Evolutionary conservation across 306 rosid genomes (phyloP).

Genomic region (Luffa aegyptiaca): DNA sequence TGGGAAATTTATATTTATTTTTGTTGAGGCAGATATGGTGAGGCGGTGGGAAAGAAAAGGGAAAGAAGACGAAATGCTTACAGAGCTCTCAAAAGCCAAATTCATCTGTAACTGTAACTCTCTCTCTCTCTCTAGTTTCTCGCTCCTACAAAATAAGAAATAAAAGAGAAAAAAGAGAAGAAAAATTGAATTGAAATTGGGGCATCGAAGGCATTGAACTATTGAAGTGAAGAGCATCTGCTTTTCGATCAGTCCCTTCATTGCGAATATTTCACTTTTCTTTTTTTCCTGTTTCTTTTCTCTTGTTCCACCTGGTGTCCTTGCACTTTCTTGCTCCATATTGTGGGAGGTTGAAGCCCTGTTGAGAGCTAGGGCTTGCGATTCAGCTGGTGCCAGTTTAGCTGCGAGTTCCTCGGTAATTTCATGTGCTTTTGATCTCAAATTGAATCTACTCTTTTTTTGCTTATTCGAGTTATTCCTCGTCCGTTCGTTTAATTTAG

Average conservation of each 20-base stretch:
- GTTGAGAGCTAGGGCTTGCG: slow-evolving; percentile 5
- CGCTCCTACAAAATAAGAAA: neutral
- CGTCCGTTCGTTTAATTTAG: neutral
- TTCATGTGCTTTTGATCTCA: slow-evolving; percentile 7
- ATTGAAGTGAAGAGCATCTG: slow-evolving; percentile 10
- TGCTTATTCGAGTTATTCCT: neutral
- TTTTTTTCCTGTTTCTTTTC: neutral
- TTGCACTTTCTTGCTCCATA: neutral
- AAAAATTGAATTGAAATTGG: neutral
- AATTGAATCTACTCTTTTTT: neutral
- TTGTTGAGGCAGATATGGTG: neutral
- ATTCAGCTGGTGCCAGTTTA: neutral
- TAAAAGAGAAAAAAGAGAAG: neutral
- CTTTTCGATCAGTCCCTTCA: slow-evolving; percentile 16
- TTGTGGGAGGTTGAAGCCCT: slow-evolving; percentile 1
- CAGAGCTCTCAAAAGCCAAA: neutral
- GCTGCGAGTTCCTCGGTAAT: slow-evolving; percentile 7
- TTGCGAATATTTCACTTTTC: slow-evolving; percentile 15
- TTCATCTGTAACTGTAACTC: neutral
- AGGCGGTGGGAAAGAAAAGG: neutral
- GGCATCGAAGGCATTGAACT: neutral
- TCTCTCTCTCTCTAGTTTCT: neutral
- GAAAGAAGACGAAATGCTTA: neutral
- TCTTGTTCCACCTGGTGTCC: neutral
- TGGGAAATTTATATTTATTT: neutral